Evolutionary conservation across 768 basidiomycete species (phyloP).

Genomic region (Serendipita sp.): DNA sequence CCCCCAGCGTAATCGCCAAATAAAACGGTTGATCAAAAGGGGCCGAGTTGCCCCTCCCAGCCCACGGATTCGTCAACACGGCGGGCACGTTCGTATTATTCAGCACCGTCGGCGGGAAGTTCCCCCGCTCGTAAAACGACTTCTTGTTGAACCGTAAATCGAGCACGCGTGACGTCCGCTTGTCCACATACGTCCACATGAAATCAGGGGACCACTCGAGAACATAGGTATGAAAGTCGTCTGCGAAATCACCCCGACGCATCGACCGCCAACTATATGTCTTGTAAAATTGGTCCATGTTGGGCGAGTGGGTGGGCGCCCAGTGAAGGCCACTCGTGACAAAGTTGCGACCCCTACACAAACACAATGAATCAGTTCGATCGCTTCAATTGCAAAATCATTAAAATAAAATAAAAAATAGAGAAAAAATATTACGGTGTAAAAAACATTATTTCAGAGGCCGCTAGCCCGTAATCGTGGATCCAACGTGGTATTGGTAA

Average conservation of each 20-base stretch:
- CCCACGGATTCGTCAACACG: conserved; percentile 62
- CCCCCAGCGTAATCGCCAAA: conserved; percentile 63
- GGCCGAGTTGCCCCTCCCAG: conserved; percentile 49
- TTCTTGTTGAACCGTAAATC: conserved; percentile 51
- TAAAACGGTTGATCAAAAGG: conserved; percentile 88
- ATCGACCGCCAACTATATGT: conserved; percentile 67
- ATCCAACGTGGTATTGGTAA: too few relatives aligned
- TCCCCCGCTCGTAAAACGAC: conserved; percentile 61
- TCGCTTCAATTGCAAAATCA: too few relatives aligned
- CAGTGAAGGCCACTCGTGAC: conserved; percentile 50
- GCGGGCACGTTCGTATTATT: conserved; percentile 46
- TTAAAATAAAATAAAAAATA: too few relatives aligned
- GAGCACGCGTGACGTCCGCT: conserved; percentile 55
- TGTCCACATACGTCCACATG: conserved; percentile 71
- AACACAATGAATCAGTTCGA: background rate
- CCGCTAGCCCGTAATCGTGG: too few relatives aligned
- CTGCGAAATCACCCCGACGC: conserved; percentile 49
- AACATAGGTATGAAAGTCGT: conserved; percentile 63
- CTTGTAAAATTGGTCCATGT: conserved; percentile 46
- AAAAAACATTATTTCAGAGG: too few relatives aligned
- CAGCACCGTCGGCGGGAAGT: conserved; percentile 47
- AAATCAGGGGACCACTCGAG: conserved; percentile 77
- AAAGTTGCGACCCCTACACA: conserved; percentile 30
- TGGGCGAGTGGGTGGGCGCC: conserved; percentile 34
- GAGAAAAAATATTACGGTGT: too few relatives aligned